Evolutionary conservation across 108 stramenopile genomes (phyloP).

Genomic region (Asterionellopsis glacialis): DNA sequence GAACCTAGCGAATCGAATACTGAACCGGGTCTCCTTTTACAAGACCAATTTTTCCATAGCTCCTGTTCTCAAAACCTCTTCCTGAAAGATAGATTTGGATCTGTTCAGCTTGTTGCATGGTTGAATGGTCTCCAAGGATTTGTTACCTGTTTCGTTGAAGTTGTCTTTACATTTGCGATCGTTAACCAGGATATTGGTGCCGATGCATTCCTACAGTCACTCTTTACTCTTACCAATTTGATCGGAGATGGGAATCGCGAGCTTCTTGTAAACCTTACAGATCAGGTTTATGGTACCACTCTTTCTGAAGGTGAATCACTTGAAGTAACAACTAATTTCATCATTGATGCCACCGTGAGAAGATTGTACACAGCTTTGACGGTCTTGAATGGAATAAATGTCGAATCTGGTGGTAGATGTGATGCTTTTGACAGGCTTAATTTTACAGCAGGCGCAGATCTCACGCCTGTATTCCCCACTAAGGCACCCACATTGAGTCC

Average conservation of each 20-base stretch:
- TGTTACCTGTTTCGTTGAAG: conserved; percentile 3
- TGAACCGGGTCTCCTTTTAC: neutral
- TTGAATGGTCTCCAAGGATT: conserved; percentile 2
- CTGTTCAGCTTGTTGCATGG: conserved; percentile 1
- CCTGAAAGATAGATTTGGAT: conserved; percentile 9
- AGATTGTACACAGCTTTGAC: neutral
- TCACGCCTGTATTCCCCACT: neutral
- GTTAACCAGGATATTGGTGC: neutral
- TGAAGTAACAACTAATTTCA: neutral
- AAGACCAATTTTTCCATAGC: neutral
- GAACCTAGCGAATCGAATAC: neutral
- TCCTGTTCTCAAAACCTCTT: conserved; percentile 5
- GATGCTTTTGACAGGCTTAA: neutral
- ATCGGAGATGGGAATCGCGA: neutral
- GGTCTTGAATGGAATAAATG: neutral
- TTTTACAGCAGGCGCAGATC: neutral
- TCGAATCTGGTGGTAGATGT: neutral
- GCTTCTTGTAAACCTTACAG: neutral
- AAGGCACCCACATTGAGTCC: neutral
- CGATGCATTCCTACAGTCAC: neutral
- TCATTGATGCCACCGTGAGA: neutral
- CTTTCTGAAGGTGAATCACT: neutral
- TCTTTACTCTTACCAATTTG: neutral
- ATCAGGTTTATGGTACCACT: neutral
- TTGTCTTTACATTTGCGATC: conserved; percentile 1